These are phyloP conservation scores for Blastobotrys attinorum DNA, from an alignment of 805 yeast species.

Conservation along the genomic window DNA sequence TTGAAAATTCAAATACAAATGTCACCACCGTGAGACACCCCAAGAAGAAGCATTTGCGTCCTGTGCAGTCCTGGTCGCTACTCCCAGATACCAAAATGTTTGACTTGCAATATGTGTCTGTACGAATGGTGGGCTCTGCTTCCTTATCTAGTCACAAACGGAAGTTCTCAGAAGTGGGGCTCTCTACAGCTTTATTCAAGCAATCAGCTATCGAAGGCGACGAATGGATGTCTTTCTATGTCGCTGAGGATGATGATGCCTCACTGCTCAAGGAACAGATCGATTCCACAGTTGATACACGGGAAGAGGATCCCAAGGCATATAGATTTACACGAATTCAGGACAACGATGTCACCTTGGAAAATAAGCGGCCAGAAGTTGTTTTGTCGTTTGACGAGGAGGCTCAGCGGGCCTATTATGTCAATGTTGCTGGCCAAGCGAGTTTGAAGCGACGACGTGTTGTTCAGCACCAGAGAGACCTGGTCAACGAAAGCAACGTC, in stretches of 20 bases:
- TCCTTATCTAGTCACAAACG: conserved; percentile 26
- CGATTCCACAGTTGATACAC: conserved; percentile 37
- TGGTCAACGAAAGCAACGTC: conserved; percentile 47
- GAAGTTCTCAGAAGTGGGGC: conserved; percentile 19
- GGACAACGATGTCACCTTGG: conserved; percentile 69
- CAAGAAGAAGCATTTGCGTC: conserved; percentile 58
- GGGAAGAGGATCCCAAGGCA: conserved; percentile 34
- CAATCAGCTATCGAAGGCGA: conserved; percentile 62
- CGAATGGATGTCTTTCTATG: conserved; percentile 71
- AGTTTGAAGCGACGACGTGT: conserved; percentile 83
- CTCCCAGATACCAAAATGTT: conserved; percentile 87
- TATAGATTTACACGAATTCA: conserved; percentile 57
- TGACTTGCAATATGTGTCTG: conserved; percentile 54
- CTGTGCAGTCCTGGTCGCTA: conserved; percentile 70
- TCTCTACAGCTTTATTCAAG: conserved; percentile 50
- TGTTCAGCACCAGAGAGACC: conserved; percentile 41
- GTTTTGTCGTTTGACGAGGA: conserved; percentile 52
- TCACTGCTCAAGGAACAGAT: conserved; percentile 34
- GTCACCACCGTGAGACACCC: conserved; percentile 62
- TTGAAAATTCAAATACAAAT: conserved; percentile 48
- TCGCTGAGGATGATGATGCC: conserved; percentile 37
- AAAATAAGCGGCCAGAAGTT: conserved; percentile 51
- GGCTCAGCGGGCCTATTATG: conserved; percentile 55
- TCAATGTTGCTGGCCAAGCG: conserved; percentile 69
- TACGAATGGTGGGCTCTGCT: conserved; percentile 39